These are phyloP conservation scores for Yarrowia hollandica DNA, from an alignment of 805 yeast genomes.

Conservation along the genomic window DNA sequence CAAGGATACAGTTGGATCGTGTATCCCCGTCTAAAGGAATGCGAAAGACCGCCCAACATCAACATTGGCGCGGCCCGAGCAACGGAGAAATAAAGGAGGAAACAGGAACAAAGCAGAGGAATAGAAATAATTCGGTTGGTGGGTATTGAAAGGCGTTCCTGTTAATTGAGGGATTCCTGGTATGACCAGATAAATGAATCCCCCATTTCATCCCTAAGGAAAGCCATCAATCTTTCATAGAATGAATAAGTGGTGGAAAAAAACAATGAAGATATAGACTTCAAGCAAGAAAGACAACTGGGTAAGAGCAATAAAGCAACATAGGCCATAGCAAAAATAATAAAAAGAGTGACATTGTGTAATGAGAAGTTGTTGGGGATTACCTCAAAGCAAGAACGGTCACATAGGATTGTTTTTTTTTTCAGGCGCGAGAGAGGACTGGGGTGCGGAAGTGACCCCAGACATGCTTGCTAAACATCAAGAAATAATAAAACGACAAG, in stretches of 20 bases:
- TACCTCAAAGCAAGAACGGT: neutral
- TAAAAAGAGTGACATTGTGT: neutral
- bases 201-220: no score
- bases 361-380: no score
- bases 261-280: neutral
- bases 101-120: neutral
- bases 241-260: neutral
- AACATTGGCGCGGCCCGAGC: no score
- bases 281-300: constrained; percentile 4
- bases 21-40: no score
- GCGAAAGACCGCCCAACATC: no score
- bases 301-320: neutral
- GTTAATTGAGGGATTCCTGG: neutral
- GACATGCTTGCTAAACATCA: constrained; percentile 14
- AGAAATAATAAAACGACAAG: neutral
- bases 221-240: neutral
- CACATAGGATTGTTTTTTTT: neutral
- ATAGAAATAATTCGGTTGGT: no score
- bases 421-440: neutral
- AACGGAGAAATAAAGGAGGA: no score
- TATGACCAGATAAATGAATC: neutral
- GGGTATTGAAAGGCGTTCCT: neutral
- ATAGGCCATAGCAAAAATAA: neutral
- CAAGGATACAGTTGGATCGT: no score
- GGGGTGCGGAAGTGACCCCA: constrained; percentile 5